These are phyloP conservation scores for Hirsutella thompsonii DNA, from an alignment of 2,329 filamentous ascomycete species.

Conservation along the genomic window DNA sequence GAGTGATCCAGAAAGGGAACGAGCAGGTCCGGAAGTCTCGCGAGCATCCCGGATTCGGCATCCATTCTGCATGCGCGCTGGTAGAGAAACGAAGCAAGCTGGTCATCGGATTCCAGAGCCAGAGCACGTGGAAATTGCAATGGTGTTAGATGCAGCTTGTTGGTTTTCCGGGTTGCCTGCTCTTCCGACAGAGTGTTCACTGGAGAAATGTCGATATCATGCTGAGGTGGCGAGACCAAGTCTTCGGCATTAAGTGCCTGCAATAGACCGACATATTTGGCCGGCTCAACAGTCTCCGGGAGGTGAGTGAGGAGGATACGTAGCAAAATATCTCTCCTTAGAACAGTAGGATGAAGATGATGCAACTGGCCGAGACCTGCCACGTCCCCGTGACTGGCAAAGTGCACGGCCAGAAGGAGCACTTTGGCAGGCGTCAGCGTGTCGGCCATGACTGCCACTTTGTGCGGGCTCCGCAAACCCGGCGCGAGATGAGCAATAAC, in stretches of 20 bases:
- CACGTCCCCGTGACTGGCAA: constrained; percentile 54
- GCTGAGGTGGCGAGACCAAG: constrained; percentile 24
- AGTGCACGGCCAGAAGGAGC: constrained; percentile 59
- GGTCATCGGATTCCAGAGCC: constrained; percentile 35
- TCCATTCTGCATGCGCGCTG: constrained; percentile 58
- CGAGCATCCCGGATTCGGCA: constrained; percentile 56
- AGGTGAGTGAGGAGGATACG: constrained; percentile 66
- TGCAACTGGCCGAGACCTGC: constrained; percentile 47
- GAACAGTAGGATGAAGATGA: constrained; percentile 38
- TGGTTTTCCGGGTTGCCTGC: constrained; percentile 49
- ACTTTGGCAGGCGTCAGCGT: constrained; percentile 53
- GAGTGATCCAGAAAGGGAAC: constrained; percentile 53
- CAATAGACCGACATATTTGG: constrained; percentile 49
- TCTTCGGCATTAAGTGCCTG: constrained; percentile 39
- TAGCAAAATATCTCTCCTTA: constrained; percentile 53
- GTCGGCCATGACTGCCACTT: constrained; percentile 10
- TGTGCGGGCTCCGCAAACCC: not conserved
- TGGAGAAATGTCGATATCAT: constrained; percentile 39
- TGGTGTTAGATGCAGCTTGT: constrained; percentile 50
- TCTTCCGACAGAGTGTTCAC: constrained; percentile 48
- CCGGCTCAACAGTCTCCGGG: constrained; percentile 55
- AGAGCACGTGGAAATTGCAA: constrained; percentile 37
- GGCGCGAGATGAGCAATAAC: not conserved
- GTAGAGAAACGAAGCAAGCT: constrained; percentile 51
- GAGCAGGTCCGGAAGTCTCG: constrained; percentile 54